Conservation (phyloP, 257 asterid genomes). For the Catharanthus roseus region DNA sequence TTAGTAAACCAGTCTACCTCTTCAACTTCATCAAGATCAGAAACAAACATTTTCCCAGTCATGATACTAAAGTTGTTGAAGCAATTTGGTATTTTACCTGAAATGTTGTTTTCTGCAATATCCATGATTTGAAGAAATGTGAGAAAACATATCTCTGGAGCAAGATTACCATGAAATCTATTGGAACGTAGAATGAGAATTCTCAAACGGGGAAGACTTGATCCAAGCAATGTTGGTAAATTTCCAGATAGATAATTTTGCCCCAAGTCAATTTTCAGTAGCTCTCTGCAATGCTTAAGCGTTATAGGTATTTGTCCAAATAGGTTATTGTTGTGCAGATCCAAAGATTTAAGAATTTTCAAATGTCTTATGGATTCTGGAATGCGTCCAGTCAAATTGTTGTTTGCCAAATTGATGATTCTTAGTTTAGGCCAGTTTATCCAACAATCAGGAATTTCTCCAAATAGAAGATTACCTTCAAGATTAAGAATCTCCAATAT, state of each 20-base stretch:
- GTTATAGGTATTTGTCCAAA: neutral
- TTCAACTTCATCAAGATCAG: neutral
- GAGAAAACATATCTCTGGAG: neutral
- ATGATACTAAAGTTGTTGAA: neutral
- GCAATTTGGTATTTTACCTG: neutral
- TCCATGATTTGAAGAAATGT: neutral
- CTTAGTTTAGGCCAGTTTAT: too few species aligned
- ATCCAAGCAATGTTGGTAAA: too few species aligned
- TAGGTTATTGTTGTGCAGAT: too few species aligned
- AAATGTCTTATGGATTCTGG: conserved; percentile 25
- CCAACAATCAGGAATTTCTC: too few species aligned
- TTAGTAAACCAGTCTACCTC: too few species aligned
- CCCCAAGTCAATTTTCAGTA: neutral
- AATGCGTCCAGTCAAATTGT: conserved; percentile 24
- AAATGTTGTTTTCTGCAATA: too few species aligned
- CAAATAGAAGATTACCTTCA: too few species aligned
- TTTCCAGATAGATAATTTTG: too few species aligned
- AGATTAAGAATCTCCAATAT: too few species aligned
- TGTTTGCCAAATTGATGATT: conserved; percentile 20
- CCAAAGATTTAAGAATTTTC: too few species aligned
- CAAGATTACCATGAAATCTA: neutral
- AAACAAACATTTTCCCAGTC: neutral
- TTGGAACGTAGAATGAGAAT: neutral
- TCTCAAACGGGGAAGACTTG: too few species aligned
- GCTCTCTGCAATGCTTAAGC: neutral